Conservation (phyloP, 768 basidiomycete species). For the Phlegmacium glaucopus region DNA sequence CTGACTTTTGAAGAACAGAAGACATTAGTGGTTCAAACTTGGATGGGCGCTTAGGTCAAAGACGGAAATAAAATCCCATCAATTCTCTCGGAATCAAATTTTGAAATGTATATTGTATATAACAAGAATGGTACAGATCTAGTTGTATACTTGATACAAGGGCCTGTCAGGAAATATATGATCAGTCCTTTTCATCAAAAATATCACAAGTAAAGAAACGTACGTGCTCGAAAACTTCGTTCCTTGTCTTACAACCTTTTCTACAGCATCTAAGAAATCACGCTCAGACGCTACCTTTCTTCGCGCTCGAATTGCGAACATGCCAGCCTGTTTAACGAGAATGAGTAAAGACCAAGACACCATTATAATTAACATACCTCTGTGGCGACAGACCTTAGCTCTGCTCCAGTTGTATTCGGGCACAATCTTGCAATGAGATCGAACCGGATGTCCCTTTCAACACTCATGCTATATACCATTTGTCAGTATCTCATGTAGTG, state of each 20-base stretch:
- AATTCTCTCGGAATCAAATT: not conserved
- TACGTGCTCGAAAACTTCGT: slow-evolving; percentile 98
- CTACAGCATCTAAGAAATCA: slow-evolving; percentile 96
- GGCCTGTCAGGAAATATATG: slow-evolving; percentile 45
- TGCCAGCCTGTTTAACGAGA: slow-evolving; percentile 71
- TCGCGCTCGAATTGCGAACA: slow-evolving; percentile 97
- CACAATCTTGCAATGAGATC: slow-evolving; percentile 96
- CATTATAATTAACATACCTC: slow-evolving; percentile 53
- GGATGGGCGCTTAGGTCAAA: no score
- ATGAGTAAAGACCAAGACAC: not conserved
- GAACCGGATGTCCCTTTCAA: slow-evolving; percentile 95
- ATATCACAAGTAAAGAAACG: slow-evolving; percentile 29
- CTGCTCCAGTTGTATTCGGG: slow-evolving; percentile 98
- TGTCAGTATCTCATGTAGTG: not conserved
- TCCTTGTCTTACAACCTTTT: slow-evolving; percentile 97
- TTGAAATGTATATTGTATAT: slow-evolving; percentile 5
- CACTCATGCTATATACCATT: slow-evolving; percentile 62
- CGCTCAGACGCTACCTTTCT: slow-evolving; percentile 96
- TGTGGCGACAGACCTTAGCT: slow-evolving; percentile 93
- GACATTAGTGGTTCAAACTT: not conserved
- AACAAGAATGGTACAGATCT: slow-evolving; percentile 31
- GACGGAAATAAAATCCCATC: slow-evolving; percentile 4
- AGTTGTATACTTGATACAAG: slow-evolving; percentile 92
- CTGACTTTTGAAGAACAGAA: not conserved
- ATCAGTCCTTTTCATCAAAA: slow-evolving; percentile 9